These are phyloP conservation scores for Kurtzmaniella quercitrusa DNA, from an alignment of 1,139 yeast species.

Conservation along the genomic window DNA sequence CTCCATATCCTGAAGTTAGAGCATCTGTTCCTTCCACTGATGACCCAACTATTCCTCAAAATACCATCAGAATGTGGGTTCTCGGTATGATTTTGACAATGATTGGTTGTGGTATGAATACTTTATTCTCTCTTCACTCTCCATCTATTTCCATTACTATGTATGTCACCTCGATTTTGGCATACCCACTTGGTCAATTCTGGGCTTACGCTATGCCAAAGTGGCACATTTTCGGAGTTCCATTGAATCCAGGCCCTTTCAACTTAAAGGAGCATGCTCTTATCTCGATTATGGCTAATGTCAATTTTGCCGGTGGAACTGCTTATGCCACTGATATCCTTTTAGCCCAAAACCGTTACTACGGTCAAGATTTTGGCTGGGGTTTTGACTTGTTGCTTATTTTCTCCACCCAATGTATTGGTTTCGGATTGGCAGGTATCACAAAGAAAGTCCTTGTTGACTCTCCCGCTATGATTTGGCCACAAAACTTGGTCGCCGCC, in stretches of 20 bases:
- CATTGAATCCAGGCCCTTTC: slow-evolving; percentile 61
- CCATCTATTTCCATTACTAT: slow-evolving; percentile 54
- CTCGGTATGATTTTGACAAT: slow-evolving; percentile 52
- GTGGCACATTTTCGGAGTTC: slow-evolving; percentile 35
- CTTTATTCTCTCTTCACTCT: slow-evolving; percentile 55
- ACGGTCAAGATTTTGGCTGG: slow-evolving; percentile 36
- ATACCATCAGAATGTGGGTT: slow-evolving; percentile 62
- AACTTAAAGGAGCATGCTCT: slow-evolving; percentile 64
- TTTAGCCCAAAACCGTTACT: slow-evolving; percentile 51
- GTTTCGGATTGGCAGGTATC: slow-evolving; percentile 63
- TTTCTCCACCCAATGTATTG: slow-evolving; percentile 57
- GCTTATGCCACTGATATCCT: slow-evolving; percentile 62
- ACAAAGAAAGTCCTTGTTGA: slow-evolving; percentile 54
- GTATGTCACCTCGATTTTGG: slow-evolving; percentile 54
- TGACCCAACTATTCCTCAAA: slow-evolving; percentile 52
- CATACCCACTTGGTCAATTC: slow-evolving; percentile 57
- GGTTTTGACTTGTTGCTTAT: slow-evolving; percentile 45
- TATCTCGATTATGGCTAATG: slow-evolving; percentile 58
- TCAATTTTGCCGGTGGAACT: slow-evolving; percentile 56
- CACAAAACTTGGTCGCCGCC: slow-evolving; percentile 46
- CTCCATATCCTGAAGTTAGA: slow-evolving; percentile 67
- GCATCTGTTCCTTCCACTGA: slow-evolving; percentile 65
- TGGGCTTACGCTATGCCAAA: slow-evolving; percentile 52
- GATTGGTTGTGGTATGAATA: slow-evolving; percentile 57
- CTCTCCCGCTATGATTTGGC: slow-evolving; percentile 68